These are phyloP conservation scores for Kalaharituber pfeilii DNA, from an alignment of 2,329 filamentous ascomycete species.

Conservation along the genomic window DNA sequence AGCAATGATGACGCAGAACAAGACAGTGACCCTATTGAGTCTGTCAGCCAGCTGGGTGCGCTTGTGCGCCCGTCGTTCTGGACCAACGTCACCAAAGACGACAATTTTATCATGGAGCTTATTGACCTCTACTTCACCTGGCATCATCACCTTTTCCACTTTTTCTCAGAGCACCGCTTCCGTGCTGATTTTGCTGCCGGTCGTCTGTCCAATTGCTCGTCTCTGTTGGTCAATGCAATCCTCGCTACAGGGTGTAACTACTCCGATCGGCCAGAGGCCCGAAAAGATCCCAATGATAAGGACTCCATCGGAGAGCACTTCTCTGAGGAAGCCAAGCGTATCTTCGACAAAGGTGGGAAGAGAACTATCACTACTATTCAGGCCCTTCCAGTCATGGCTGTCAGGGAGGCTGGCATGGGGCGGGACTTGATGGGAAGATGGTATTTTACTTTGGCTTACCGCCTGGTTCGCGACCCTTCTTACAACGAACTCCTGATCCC, in stretches of 20 bases:
- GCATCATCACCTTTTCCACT: neutral
- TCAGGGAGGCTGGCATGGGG: neutral
- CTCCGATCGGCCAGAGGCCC: neutral
- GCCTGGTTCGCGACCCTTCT: neutral
- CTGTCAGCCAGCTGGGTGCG: too few species aligned
- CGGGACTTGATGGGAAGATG: neutral
- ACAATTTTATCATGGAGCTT: neutral
- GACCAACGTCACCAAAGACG: constrained; percentile 1
- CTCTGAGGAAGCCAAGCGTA: neutral
- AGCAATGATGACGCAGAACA: neutral
- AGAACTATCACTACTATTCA: neutral
- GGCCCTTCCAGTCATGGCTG: neutral
- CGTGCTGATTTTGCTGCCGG: neutral
- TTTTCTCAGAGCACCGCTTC: neutral
- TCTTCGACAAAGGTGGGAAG: neutral
- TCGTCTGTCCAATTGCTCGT: neutral
- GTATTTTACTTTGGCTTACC: neutral
- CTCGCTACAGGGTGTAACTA: neutral
- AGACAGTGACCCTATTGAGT: too few species aligned
- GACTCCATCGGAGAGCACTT: neutral
- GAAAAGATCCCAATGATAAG: neutral
- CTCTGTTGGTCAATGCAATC: constrained; percentile 1
- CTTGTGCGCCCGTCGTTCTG: neutral
- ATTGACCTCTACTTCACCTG: constrained; percentile 1
- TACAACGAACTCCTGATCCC: neutral